Conservation (phyloP, 2,329 filamentous ascomycete genomes). For the Fusarium sp. region DNA sequence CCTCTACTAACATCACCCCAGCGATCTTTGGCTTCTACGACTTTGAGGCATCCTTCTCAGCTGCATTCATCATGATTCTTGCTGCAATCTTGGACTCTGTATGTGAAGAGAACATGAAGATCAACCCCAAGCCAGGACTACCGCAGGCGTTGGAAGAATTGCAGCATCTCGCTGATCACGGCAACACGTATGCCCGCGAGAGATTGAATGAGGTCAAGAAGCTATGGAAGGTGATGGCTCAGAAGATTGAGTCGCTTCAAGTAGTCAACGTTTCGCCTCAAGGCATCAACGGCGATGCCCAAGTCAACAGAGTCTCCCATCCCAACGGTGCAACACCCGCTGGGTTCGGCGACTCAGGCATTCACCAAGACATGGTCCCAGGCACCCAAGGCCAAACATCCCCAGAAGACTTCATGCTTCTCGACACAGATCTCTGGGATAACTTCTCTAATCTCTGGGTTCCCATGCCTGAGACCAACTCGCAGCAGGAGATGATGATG, state of each 20-base stretch:
- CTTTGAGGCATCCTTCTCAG: constrained; percentile 46
- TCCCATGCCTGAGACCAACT: constrained; percentile 30
- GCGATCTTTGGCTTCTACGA: constrained; percentile 46
- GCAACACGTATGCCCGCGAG: constrained; percentile 45
- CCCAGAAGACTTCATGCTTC: constrained; percentile 38
- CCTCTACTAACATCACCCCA: neutral
- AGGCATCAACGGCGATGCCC: constrained; percentile 13
- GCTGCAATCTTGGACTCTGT: constrained; percentile 44
- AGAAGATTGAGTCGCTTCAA: constrained; percentile 43
- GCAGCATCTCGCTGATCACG: constrained; percentile 46
- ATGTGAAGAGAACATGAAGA: constrained; percentile 42
- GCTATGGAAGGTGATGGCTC: constrained; percentile 44
- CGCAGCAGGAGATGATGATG: constrained; percentile 43
- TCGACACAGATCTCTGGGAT: constrained; percentile 45
- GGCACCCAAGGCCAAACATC: constrained; percentile 30
- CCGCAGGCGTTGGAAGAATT: constrained; percentile 45
- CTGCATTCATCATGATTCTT: constrained; percentile 46
- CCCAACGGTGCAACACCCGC: constrained; percentile 19
- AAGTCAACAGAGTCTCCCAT: neutral
- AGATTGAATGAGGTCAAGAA: constrained; percentile 42
- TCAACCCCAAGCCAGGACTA: constrained; percentile 44
- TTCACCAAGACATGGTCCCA: constrained; percentile 6
- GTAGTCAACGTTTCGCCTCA: constrained; percentile 42
- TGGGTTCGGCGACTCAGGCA: constrained; percentile 2
- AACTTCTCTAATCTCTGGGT: constrained; percentile 46